Base-by-base conservation (phyloP, 1,139 yeast genomes). In the Hansenula sp. region DNA sequence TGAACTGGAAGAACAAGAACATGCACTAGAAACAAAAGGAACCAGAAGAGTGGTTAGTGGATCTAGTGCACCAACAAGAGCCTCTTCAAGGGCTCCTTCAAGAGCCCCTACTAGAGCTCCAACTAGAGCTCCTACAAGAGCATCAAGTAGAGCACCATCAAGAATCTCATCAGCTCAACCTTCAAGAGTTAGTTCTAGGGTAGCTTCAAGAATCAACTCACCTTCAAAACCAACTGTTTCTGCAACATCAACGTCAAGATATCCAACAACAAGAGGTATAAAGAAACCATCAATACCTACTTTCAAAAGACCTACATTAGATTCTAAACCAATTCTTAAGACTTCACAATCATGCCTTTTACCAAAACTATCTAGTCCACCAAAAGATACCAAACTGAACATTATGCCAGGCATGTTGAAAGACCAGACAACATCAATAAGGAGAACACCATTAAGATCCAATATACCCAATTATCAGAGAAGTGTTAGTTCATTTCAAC, bases 1-100 rank as follows among this genome's bases (percentile, higher is more conserved):
- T 10, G 68, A 77, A 32, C 79, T 79, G 49, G 58, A 66, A 2
- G 74, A 70, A 29, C 52, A 53, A 27, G 46, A 48, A 28, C 43
- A 40, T 26, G 39, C 21, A 3, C 5, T 29, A 2, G 31, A 12
- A 11, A 11, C 21, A 29, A 29, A 21, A 21, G 9, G 9, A 6
- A 7, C 24, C 24, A 21, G 31, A 29, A 17, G 21, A 18, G 31
- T 42, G 10, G 21, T 40, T 25, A 42, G 44, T 29, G 47, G 48
- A 3, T 48, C 55, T 1, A 38, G 46, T 34, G 44, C 35, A 2
- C 25, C 51, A n/a, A 44, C 46, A 18, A 27, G 44, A 21, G 48
- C 42, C 2, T 29, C 40, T 25, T 44, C 51, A 4, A 32, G 40
- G 2, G 40, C 48, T 10, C 29, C 29, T 2, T 47, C 55, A 1